phyloP scores from a whole-genome alignment of 2,329 filamentous ascomycete species.

The Plectosphaerella sp. region DNA sequence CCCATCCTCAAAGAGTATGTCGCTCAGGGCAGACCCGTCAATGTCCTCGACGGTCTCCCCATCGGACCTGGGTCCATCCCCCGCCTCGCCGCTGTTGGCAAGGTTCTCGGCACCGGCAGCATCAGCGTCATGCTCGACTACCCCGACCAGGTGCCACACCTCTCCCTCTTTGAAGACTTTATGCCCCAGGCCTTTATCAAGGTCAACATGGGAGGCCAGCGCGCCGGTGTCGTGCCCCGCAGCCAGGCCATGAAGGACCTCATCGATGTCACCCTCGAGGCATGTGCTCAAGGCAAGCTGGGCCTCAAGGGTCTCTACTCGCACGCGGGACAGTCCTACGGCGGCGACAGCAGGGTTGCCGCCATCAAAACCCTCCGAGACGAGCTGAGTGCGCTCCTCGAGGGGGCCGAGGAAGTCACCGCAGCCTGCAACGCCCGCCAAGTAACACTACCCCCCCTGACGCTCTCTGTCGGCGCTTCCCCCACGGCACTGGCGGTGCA shows the following conservation, averaged over 20 bases:
- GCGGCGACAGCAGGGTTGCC: conserved; percentile 15
- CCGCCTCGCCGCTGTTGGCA: conserved; percentile 41
- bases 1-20: conserved; percentile 30
- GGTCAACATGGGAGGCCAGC: conserved; percentile 60
- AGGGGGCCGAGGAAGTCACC: conserved; percentile 9
- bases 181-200: conserved; percentile 49
- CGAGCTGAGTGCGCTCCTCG: conserved; percentile 19
- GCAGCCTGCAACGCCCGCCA: conserved; percentile 4
- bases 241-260: conserved; percentile 32
- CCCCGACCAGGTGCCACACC: conserved; percentile 33
- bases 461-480: conserved; percentile 25
- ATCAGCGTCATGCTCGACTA: conserved; percentile 57
- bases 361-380: conserved; percentile 23
- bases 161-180: conserved; percentile 21
- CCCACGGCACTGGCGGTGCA: conserved; percentile 23
- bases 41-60: conserved; percentile 58
- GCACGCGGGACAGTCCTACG: conserved; percentile 27
- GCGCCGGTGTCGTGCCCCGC: conserved; percentile 49
- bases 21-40: conserved; percentile 12
- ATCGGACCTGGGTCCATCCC: conserved; percentile 47
- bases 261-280: conserved; percentile 27
- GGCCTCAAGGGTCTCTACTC: conserved; percentile 23
- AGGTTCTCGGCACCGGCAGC: conserved; percentile 36
- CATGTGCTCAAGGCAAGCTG: not conserved
- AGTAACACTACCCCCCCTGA: conserved; percentile 5